Conservation (phyloP, 345 rosid genomes). For the sweet orange (Citrus sinensis) region DNA sequence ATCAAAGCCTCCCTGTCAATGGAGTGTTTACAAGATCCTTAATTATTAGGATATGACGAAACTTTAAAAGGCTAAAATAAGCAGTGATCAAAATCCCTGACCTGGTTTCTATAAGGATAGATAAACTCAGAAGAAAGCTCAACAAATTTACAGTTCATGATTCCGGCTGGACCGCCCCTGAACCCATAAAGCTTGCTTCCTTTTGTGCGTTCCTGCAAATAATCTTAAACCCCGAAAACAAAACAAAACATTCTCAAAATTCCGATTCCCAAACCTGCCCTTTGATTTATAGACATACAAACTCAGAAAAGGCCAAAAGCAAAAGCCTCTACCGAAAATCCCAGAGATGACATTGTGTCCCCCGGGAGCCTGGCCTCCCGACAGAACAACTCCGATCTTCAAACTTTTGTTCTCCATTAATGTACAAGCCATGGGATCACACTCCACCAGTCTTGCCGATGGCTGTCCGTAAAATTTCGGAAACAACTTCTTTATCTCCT, state of each 20-base stretch:
- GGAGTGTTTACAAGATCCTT: neutral
- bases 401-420: slow-evolving; percentile 18
- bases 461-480: slow-evolving; percentile 39
- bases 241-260: neutral
- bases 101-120: slow-evolving; percentile 25
- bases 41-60: too few species aligned
- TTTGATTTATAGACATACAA: neutral
- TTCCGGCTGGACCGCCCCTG: slow-evolving; percentile 23
- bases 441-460: slow-evolving; percentile 25
- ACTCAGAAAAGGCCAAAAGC: neutral
- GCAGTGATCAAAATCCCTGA: neutral
- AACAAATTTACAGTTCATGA: slow-evolving; percentile 24
- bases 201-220: slow-evolving; percentile 16
- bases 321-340: slow-evolving; percentile 28
- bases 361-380: slow-evolving; percentile 48
- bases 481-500: slow-evolving; percentile 39
- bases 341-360: slow-evolving; percentile 51
- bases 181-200: slow-evolving; percentile 25
- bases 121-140: slow-evolving; percentile 18
- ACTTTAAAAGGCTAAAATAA: too few species aligned
- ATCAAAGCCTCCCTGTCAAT: slow-evolving; percentile 28
- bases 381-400: slow-evolving; percentile 39
- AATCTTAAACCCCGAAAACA: slow-evolving; percentile 18
- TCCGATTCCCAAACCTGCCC: too few species aligned
- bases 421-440: neutral